Base-by-base conservation (phyloP, 2,329 filamentous ascomycete genomes). In the Drechslerella stenobrocha region DNA sequence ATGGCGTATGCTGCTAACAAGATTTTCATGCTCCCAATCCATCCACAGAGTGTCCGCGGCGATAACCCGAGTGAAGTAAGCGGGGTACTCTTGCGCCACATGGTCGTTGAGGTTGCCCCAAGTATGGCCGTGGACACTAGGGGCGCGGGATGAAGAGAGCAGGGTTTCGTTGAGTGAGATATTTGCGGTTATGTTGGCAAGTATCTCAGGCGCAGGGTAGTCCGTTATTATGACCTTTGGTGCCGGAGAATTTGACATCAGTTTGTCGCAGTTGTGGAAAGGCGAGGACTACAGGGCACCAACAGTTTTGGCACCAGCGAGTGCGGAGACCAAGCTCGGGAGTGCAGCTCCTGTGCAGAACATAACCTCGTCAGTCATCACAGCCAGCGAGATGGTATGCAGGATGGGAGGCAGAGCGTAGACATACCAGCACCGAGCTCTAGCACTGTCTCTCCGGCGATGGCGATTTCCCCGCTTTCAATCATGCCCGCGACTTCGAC, bases 21-120 rank as follows among this genome's bases (percentile, higher is more conserved):
- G 79, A 74, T 85, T 87, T n/a, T 76, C 79, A 75, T 90, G 87
- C 77, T 89, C 82, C 78, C 81, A 81, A 1, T 83, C 82, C 84
- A 89, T 88, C 87, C 87, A 90, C 59, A 88, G 80, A 73, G 87
- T 89, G 76, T 90, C 87, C 69, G 85, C 84, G 0, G 84, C 84
- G n/a, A 89, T 76, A 37, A 90, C 78, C 60, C 84, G 81, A 45
- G 83, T 83, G 73, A 85, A 88, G 1, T 60, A 70, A 23, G 76
- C 76, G 2, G 75, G 75, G 78, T 73, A 64, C 1, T 75, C 75
- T 3, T 64, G 48, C 11, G 64, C 70, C 2, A 73, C 59, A 23
- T 59, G 23, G 22, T 74, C 72, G 11, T 75, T 72, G 1, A 83
- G 74, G 15, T 81, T 80, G 4, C 87, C 86, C 87, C 87, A 89